phyloP scores from a whole-genome alignment of 345 rosid species.

The Citrus unshiu region DNA sequence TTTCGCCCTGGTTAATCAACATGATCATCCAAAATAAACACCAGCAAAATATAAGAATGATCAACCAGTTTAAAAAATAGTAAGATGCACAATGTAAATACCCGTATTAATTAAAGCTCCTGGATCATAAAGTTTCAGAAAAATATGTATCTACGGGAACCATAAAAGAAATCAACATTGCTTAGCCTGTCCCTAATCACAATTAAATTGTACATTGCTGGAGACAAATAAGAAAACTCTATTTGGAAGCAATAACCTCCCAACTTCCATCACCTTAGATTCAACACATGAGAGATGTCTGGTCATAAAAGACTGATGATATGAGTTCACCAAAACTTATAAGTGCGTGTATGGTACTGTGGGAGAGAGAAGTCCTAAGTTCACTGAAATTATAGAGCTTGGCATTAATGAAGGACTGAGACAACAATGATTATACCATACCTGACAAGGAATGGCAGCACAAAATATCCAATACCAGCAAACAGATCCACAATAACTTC shows the following conservation, averaged over 20 bases:
- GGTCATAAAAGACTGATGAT: no score
- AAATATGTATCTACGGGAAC: background rate
- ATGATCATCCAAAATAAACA: background rate
- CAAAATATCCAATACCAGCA: constrained; percentile 93
- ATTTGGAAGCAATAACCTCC: no score
- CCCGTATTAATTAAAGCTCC: background rate
- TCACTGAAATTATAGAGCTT: background rate
- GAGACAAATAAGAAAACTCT: no score
- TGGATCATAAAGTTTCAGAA: background rate
- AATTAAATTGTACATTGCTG: no score
- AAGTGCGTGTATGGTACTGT: no score
- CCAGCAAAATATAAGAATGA: background rate
- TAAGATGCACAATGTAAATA: background rate
- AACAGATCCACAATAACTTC: constrained; percentile 82
- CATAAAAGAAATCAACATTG: background rate
- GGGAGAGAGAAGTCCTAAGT: background rate
- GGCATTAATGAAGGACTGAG: background rate
- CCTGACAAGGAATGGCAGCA: constrained; percentile 91
- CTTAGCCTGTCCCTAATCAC: no score
- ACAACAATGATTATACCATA: constrained; percentile 17
- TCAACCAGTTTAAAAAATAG: background rate
- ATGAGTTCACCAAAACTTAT: no score
- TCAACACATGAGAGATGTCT: no score
- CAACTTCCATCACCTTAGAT: no score
- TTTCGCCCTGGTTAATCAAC: constrained; percentile 57